These are phyloP conservation scores for Plasmodium fragile DNA, from an alignment of 169 alveolate species.

Conservation along the genomic window DNA sequence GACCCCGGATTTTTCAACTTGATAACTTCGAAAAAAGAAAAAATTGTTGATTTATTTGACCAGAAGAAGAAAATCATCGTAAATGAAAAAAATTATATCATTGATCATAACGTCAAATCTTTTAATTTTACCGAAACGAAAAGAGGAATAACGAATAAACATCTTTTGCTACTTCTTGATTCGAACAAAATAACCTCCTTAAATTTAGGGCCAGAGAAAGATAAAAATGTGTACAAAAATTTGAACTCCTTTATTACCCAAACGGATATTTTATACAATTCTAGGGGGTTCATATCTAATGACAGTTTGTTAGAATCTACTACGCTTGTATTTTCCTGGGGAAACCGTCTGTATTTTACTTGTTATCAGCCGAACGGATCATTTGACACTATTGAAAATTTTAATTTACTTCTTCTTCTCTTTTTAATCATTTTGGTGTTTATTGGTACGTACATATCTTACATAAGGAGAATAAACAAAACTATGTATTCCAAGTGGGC, in stretches of 20 bases:
- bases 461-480: constrained; percentile 46
- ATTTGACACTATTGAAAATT: constrained; percentile 54
- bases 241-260: constrained; percentile 62
- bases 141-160: constrained; percentile 74
- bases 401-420: constrained; percentile 23
- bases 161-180: constrained; percentile 55
- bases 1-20: constrained; percentile 70
- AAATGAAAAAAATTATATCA: constrained; percentile 67
- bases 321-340: constrained; percentile 73
- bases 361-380: constrained; percentile 74
- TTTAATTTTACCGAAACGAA: constrained; percentile 76
- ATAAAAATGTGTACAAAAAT: constrained; percentile 17
- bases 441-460: constrained; percentile 59
- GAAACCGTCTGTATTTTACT: constrained; percentile 57
- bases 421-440: constrained; percentile 53
- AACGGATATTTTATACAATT: constrained; percentile 67
- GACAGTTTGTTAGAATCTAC: constrained; percentile 74
- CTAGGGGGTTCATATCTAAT: constrained; percentile 65
- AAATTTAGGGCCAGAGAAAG: constrained; percentile 24
- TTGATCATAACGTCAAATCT: constrained; percentile 64
- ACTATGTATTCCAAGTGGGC: constrained; percentile 49
- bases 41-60: constrained; percentile 67
- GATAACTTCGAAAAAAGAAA: constrained; percentile 63
- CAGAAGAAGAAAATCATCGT: constrained; percentile 35
- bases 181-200: constrained; percentile 52